Conservation (phyloP, 305 asterid genomes). For the Fraxinus dipetala region DNA sequence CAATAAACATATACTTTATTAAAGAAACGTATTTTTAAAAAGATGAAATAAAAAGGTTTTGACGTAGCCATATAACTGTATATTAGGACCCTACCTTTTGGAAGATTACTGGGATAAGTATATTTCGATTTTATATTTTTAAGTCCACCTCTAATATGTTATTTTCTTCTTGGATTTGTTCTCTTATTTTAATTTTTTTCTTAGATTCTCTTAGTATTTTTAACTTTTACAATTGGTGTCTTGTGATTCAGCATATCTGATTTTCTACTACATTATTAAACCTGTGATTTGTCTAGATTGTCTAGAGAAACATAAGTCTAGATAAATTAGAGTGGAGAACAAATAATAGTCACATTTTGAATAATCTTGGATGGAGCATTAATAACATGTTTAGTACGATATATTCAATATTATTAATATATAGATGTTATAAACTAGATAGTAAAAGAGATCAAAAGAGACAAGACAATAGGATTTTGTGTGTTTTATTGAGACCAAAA, state of each 20-base stretch:
- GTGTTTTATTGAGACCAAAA: neutral
- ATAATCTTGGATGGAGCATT: neutral
- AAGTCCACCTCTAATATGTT: neutral
- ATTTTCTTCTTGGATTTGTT: slow-evolving; percentile 21
- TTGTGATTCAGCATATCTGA: slow-evolving; percentile 13
- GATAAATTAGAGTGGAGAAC: neutral
- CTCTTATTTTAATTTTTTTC: slow-evolving; percentile 16
- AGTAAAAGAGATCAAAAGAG: neutral
- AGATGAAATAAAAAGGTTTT: slow-evolving; percentile 1
- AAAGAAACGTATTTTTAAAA: neutral
- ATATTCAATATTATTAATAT: no score
- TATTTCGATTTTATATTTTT: slow-evolving; percentile 2
- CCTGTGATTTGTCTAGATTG: slow-evolving; percentile 7
- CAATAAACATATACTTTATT: slow-evolving; percentile 27
- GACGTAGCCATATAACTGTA: slow-evolving; percentile 27
- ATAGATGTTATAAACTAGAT: neutral
- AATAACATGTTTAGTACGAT: neutral
- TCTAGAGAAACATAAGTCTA: neutral
- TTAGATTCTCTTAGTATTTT: slow-evolving; percentile 23
- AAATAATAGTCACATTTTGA: neutral
- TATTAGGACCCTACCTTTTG: slow-evolving; percentile 22
- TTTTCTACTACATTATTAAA: slow-evolving; percentile 10
- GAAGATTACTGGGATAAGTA: slow-evolving; percentile 12
- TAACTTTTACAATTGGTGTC: slow-evolving; percentile 24
- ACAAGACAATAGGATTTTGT: no score